These are phyloP conservation scores for Linderina pennispora DNA, from an alignment of 192 early-diverging fungal genomes.

Conservation along the genomic window DNA sequence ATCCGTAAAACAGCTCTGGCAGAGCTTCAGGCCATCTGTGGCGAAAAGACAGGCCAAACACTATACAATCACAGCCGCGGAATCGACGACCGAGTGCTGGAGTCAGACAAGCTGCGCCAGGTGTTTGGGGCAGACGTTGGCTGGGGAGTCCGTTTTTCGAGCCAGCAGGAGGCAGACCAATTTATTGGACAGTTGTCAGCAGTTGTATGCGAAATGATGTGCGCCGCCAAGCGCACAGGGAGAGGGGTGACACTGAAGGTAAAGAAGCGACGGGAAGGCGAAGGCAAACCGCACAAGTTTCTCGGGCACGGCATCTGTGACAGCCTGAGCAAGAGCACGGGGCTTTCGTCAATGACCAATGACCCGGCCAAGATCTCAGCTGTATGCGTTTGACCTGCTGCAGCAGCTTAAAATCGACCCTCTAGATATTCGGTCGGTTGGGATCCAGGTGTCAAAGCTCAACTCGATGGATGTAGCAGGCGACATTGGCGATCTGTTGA, in stretches of 20 bases:
- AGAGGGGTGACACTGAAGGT: constrained; percentile 64
- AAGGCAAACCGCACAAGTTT: constrained; percentile 50
- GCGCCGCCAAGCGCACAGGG: constrained; percentile 48
- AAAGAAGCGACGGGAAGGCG: constrained; percentile 48
- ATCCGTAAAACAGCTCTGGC: constrained; percentile 35
- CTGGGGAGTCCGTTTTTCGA: constrained; percentile 87
- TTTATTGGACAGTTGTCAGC: constrained; percentile 61
- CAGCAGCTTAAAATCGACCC: constrained; percentile 16
- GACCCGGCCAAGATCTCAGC: constrained; percentile 29
- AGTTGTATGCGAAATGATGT: constrained; percentile 63
- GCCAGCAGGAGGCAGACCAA: constrained; percentile 53
- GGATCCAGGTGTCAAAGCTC: constrained; percentile 29
- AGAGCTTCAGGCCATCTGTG: constrained; percentile 57
- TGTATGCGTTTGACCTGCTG: constrained; percentile 12
- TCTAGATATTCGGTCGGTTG: constrained; percentile 35
- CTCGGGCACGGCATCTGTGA: constrained; percentile 65
- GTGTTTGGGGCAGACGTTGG: constrained; percentile 79
- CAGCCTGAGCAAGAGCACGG: constrained; percentile 48
- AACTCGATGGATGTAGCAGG: constrained; percentile 1
- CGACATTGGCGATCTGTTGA: constrained; percentile 10
- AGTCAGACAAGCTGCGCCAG: constrained; percentile 61
- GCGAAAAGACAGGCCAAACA: constrained; percentile 61
- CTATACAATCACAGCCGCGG: constrained; percentile 70
- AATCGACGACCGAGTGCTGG: constrained; percentile 63
- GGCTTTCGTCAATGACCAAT: constrained; percentile 45